Evolutionary conservation across 768 basidiomycete species (phyloP).

Genomic region (Podaxis sp.): DNA sequence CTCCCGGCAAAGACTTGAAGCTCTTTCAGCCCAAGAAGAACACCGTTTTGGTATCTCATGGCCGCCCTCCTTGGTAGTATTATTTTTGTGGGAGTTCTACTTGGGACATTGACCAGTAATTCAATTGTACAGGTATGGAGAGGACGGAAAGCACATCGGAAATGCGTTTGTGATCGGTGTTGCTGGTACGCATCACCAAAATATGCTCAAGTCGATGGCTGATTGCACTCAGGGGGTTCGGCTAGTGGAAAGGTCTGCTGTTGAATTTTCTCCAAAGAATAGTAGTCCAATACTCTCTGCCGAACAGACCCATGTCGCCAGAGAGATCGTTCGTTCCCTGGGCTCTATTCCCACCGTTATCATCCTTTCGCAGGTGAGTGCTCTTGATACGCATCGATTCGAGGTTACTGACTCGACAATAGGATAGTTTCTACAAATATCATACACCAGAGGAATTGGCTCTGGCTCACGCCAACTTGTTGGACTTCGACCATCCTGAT

Average conservation of each 20-base stretch:
- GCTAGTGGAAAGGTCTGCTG: conserved; percentile 76
- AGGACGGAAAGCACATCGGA: conserved; percentile 62
- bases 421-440: conserved; percentile 93
- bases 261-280: background rate
- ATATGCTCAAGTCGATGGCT: background rate
- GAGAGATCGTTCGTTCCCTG: conserved; percentile 72
- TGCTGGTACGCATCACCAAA: conserved; percentile 48
- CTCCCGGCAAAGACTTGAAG: conserved; percentile 10
- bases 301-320: conserved; percentile 75
- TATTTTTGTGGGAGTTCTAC: conserved; percentile 11
- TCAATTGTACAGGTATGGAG: conserved; percentile 57
- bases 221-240: conserved; percentile 56
- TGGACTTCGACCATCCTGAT: conserved; percentile 90
- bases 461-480: conserved; percentile 75
- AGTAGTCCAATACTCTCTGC: background rate
- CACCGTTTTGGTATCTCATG: conserved; percentile 77
- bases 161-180: conserved; percentile 85
- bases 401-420: background rate
- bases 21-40: conserved; percentile 56
- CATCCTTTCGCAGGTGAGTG: conserved; percentile 80
- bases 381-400: background rate
- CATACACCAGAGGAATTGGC: conserved; percentile 76
- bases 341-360: conserved; percentile 87
- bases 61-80: conserved; percentile 75
- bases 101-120: conserved; percentile 1